Conservation (phyloP, 805 yeast genomes). For the Kazachstania kunashirensis region DNA sequence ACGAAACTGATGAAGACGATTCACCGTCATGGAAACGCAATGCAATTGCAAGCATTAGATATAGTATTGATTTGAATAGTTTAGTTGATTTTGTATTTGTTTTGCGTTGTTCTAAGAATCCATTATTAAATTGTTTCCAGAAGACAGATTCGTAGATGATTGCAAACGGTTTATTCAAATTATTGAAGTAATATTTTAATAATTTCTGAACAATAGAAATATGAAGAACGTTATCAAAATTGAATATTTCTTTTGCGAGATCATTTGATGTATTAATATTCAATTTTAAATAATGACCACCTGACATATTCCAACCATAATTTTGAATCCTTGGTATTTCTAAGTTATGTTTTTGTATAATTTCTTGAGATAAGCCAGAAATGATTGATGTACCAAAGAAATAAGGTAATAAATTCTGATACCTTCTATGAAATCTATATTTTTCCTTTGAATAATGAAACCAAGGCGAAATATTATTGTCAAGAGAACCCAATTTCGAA, state of each 20-base stretch:
- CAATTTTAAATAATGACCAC: conserved; percentile 40
- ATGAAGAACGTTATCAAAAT: conserved; percentile 15
- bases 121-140: conserved; percentile 36
- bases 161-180: conserved; percentile 44
- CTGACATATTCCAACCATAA: conserved; percentile 61
- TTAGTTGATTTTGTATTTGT: conserved; percentile 29
- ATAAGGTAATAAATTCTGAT: conserved; percentile 35
- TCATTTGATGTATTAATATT: not conserved
- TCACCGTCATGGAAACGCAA: conserved; percentile 41
- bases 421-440: conserved; percentile 40
- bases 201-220: conserved; percentile 27
- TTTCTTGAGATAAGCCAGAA: conserved; percentile 29
- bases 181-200: conserved; percentile 32
- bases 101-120: conserved; percentile 19
- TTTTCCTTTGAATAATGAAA: conserved; percentile 32
- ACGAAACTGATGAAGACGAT: conserved; percentile 8
- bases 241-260: conserved; percentile 13
- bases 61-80: conserved; percentile 43
- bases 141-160: conserved; percentile 47
- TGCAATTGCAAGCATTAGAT: conserved; percentile 40
- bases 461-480: conserved; percentile 16
- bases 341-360: conserved; percentile 28
- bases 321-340: conserved; percentile 47
- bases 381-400: conserved; percentile 32
- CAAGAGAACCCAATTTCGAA: not conserved